phyloP scores from a whole-genome alignment of 2,329 filamentous ascomycete genomes.

The Alternaria brassicicola region DNA sequence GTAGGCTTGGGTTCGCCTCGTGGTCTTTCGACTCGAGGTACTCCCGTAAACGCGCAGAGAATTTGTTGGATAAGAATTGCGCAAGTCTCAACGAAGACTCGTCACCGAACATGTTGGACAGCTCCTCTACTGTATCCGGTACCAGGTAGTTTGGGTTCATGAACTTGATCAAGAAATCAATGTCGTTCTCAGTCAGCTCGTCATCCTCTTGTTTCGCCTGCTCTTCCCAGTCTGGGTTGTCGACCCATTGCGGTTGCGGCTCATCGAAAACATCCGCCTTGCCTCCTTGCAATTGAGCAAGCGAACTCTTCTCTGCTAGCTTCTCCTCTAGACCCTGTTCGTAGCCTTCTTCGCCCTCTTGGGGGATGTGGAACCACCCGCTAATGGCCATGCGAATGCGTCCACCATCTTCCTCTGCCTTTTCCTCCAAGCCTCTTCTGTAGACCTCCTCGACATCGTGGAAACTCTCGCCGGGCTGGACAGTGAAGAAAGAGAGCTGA shows the following conservation, averaged over 20 bases:
- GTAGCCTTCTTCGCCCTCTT: slow-evolving; percentile 90
- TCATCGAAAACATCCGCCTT: slow-evolving; percentile 89
- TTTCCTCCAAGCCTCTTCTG: slow-evolving; percentile 64
- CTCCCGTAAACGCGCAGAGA: slow-evolving; percentile 71
- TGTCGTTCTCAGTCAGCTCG: slow-evolving; percentile 75
- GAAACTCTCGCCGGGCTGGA: slow-evolving; percentile 98
- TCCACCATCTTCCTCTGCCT: slow-evolving; percentile 70
- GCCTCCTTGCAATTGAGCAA: slow-evolving; percentile 85
- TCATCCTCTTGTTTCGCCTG: slow-evolving; percentile 55
- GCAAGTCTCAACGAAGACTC: slow-evolving; percentile 84
- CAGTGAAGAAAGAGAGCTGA: slow-evolving; percentile 96
- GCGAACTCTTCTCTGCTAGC: slow-evolving; percentile 84
- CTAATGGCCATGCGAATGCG: slow-evolving; percentile 96
- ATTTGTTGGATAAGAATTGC: slow-evolving; percentile 78
- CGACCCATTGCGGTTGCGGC: slow-evolving; percentile 68
- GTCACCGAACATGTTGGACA: slow-evolving; percentile 79
- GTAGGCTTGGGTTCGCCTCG: slow-evolving; percentile 54
- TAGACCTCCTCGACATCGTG: slow-evolving; percentile 99
- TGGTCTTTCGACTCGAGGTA: slow-evolving; percentile 67
- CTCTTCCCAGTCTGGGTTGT: slow-evolving; percentile 43
- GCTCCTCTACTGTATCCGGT: slow-evolving; percentile 84
- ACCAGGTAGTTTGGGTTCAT: slow-evolving; percentile 89
- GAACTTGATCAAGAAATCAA: slow-evolving; percentile 90
- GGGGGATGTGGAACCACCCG: slow-evolving; percentile 98
- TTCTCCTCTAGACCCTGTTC: slow-evolving; percentile 87